These are phyloP conservation scores for Prunella vulgaris DNA, from an alignment of 257 asterid species.

Conservation along the genomic window DNA sequence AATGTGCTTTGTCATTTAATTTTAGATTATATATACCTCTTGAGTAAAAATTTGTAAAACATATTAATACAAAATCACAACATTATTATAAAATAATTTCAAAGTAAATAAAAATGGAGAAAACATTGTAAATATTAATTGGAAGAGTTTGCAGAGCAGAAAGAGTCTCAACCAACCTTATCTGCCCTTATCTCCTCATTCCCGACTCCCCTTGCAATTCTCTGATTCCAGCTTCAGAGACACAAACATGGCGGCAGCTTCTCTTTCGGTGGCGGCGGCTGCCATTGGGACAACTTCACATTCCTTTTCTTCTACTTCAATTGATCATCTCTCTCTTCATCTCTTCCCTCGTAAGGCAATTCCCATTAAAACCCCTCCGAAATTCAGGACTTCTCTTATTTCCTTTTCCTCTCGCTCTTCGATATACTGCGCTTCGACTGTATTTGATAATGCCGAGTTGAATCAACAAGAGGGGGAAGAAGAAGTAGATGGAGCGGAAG, in stretches of 20 bases:
- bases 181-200: constrained; percentile 25
- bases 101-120: too few species aligned
- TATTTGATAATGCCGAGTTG: constrained; percentile 34
- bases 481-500: constrained; percentile 32
- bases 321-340: constrained; percentile 26
- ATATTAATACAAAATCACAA: too few species aligned
- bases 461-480: constrained; percentile 31
- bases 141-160: neutral
- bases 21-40: too few species aligned
- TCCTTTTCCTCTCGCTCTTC: constrained; percentile 7
- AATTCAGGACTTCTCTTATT: constrained; percentile 25
- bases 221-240: neutral
- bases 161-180: constrained; percentile 24
- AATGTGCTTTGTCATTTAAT: too few species aligned
- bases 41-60: too few species aligned
- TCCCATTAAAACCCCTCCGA: constrained; percentile 29
- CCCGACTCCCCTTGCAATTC: too few species aligned
- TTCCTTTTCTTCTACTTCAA: constrained; percentile 27
- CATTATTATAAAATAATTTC: too few species aligned
- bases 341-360: constrained; percentile 33
- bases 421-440: constrained; percentile 27
- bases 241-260: constrained; percentile 50
- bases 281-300: constrained; percentile 34
- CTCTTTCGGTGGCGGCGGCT: constrained; percentile 50
- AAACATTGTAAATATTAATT: neutral